Base-by-base conservation (phyloP, 1,284 basidiomycete genomes). In the Marasmius tenuissimus region DNA sequence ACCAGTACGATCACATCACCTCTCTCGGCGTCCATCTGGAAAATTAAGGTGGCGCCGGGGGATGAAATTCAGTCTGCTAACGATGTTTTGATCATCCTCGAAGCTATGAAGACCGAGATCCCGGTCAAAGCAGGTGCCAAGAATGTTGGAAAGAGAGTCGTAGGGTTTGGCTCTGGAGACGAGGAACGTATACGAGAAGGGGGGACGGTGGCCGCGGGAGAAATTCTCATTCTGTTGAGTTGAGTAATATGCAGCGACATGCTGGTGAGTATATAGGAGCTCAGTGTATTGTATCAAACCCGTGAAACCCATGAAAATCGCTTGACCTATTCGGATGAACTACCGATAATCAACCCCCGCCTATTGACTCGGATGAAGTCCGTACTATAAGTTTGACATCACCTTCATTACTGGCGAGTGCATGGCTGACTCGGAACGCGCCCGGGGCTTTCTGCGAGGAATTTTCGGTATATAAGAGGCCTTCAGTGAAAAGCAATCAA, bases 91-190 rank as follows among this genome's bases (percentile, higher is more conserved):
- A 66, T 85, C 4, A 76, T 90, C 22, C 76, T 91, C 16, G 87
- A 90, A 70, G 88, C 89, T 0, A 91, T 91, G 89, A 91, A 92
- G 74, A 89, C 85, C 5, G 88, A 90, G 69, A 81, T 87, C 48
- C 75, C 76, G 14, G 66, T 87, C 6, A 71, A 69, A 53, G 79
- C 81, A 0, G 81, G 81, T 1, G 77, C 80, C 22, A 76, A 76
- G 27, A 78, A 79, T 59, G 69, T 83, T 3, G 84, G 84, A 0
- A 78, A 76, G 53, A 77, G 63, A 22, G 74, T 86, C 0, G 70
- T 69, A 51, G 75, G 74, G 2, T 70, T 82, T 10, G 81, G 77
- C 0, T 71, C 68, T 11, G 80, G 76, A 2, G 67, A 83, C 6
- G 68, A 66, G 50, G 80, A 81, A 62, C 80, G 76, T 2, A 67